Evolutionary conservation across 2,329 filamentous ascomycete species (phyloP).

Genomic region (Ampelomyces quisqualis): DNA sequence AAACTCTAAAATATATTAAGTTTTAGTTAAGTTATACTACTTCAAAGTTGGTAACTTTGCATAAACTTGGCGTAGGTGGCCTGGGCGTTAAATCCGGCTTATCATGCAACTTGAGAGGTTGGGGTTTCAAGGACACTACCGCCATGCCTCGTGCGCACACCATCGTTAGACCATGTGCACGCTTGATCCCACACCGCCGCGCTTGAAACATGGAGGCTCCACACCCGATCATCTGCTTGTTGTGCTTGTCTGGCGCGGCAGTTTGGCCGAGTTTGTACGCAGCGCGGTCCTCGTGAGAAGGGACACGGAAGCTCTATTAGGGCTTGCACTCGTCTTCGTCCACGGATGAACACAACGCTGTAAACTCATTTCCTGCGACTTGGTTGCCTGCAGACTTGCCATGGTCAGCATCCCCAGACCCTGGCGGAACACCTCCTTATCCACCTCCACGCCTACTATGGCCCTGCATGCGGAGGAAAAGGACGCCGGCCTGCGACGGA

Average conservation of each 20-base stretch:
- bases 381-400: neutral
- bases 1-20: too few relatives aligned
- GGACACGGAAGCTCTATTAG: slow-evolving; percentile 3
- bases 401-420: slow-evolving; percentile 21
- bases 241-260: slow-evolving; percentile 11
- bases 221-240: slow-evolving; percentile 24
- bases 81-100: too few relatives aligned
- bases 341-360: too few relatives aligned
- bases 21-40: too few relatives aligned
- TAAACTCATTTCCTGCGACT: too few relatives aligned
- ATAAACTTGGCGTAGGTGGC: too few relatives aligned
- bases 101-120: too few relatives aligned
- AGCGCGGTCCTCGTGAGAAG: slow-evolving; percentile 12
- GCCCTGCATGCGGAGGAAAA: slow-evolving; percentile 8
- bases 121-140: too few relatives aligned
- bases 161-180: slow-evolving; percentile 5
- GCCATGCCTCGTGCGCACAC: slow-evolving; percentile 7
- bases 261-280: slow-evolving; percentile 5
- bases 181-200: slow-evolving; percentile 2
- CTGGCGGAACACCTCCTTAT: too few relatives aligned
- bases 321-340: too few relatives aligned
- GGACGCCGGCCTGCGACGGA: slow-evolving; percentile 9
- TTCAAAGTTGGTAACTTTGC: too few relatives aligned
- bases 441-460: neutral
- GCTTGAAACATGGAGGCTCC: slow-evolving; percentile 10